phyloP scores from a whole-genome alignment of 1,284 basidiomycete species.

The Fistulina hepatica region DNA sequence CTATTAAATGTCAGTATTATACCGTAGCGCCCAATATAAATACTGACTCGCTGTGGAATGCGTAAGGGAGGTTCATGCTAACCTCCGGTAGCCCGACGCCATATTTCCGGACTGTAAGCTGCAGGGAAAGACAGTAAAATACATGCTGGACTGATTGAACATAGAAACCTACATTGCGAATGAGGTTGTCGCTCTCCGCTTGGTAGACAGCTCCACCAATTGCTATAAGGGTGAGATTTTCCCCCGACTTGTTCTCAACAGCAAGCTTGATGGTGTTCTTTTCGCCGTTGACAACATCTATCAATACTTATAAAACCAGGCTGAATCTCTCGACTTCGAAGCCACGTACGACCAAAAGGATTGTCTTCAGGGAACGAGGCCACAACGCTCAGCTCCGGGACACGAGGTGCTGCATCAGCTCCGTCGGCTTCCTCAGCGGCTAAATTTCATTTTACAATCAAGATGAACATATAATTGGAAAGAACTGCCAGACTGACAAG shows the following conservation, averaged over 20 bases:
- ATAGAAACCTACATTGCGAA: constrained; percentile 65
- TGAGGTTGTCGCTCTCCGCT: constrained; percentile 49
- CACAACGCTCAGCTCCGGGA: too few relatives aligned
- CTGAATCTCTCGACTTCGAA: too few relatives aligned
- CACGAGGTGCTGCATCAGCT: too few relatives aligned
- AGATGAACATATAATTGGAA: too few relatives aligned
- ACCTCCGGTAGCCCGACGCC: constrained; percentile 48
- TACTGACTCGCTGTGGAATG: constrained; percentile 78
- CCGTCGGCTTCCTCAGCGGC: too few relatives aligned
- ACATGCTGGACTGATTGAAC: not conserved
- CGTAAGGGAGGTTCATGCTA: constrained; percentile 64
- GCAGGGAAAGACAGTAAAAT: constrained; percentile 10
- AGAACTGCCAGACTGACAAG: too few relatives aligned
- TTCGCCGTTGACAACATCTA: constrained; percentile 83
- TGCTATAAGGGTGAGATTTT: constrained; percentile 64
- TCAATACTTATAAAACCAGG: too few relatives aligned
- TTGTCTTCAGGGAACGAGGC: constrained; percentile 61
- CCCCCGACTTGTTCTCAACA: constrained; percentile 67
- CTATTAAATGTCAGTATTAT: constrained; percentile 26
- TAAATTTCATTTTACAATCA: too few relatives aligned
- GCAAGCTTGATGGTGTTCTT: constrained; percentile 58
- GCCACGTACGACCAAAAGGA: constrained; percentile 76
- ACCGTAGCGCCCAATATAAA: constrained; percentile 3
- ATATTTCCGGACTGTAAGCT: constrained; percentile 59
- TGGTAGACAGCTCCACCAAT: constrained; percentile 68